Evolutionary conservation across 805 yeast species (phyloP), one percentile per base, ranked within the genome.

Genomic region (Wickerhamiella alocasiicola): DNA sequence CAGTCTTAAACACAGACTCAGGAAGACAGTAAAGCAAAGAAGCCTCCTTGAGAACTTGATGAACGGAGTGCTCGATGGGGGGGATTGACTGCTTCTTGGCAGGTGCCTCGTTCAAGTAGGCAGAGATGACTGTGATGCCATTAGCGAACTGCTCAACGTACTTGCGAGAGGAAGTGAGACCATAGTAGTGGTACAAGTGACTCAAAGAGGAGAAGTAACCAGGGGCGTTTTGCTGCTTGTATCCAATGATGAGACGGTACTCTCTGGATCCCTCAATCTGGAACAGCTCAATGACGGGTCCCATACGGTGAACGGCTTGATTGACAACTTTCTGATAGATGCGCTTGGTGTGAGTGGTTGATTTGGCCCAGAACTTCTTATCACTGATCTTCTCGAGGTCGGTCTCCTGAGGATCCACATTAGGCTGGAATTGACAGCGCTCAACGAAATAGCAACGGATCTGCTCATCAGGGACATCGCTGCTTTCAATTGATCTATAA

Each of bases 111-210:
- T 73, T 73, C 55, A 88, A 71, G 62, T 91, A 91, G 68, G 85
- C 72, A 28, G 96, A 85, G 53, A 85, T 74, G 40, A 88, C 71
- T 18, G 95, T 78, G 48, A 78, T 72, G 39, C 94, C 95, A 56
- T 87, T 84, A 49, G 87, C 69, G 59, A 88, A 91, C 59, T 87
- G 91, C 61, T 88, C 98, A 44, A 91, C 85, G 57, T 87, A 91
- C 64, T 85, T 85, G 60, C 95, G 75, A 38, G 91, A 76, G 45
- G 87, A 76, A 34, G 74, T 72, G 51, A 91, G 71, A 47, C 84
- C 81, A 63, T 88, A 88, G 67, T 84, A 91, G 58, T 80, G 80
- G 53, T 87, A 87, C 59, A 88, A 70, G 48, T 87, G 81, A 38
- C 83, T 72, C 46, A 88, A 69, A 16, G 96, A 94, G 26, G 93